Percentiles rank a stretch among this genome's conserved stretches.
Conservation (phyloP, 1,284 basidiomycete genomes). For the Cystobasidium pallidum region DNA sequence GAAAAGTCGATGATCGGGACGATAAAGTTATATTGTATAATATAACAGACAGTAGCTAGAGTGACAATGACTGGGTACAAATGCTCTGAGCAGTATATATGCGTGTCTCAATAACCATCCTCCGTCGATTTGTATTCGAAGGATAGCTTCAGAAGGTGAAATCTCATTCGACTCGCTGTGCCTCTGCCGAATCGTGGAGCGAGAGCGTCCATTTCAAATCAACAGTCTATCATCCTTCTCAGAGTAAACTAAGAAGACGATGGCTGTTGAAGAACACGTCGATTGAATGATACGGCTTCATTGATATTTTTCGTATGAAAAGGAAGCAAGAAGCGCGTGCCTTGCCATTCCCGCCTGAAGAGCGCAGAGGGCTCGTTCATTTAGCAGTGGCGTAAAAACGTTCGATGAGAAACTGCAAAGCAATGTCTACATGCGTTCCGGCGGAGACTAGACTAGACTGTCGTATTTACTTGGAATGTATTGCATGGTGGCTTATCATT, state of each 20-base stretch:
- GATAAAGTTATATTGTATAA: neutral
- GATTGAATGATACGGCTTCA: conserved; percentile 44
- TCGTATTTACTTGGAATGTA: neutral
- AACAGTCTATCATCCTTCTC: neutral
- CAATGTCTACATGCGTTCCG: too few species aligned
- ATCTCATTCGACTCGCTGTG: conserved; percentile 33
- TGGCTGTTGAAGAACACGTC: conserved; percentile 8
- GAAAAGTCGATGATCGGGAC: neutral
- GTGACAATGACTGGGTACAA: neutral
- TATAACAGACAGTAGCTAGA: neutral
- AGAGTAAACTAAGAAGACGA: neutral
- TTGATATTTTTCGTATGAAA: conserved; percentile 33
- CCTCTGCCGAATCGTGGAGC: conserved; percentile 46
- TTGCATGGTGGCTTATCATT: neutral
- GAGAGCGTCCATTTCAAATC: conserved; percentile 11
- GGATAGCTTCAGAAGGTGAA: conserved; percentile 40
- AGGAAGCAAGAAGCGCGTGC: neutral
- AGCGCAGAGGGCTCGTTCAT: neutral
- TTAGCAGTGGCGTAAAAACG: neutral
- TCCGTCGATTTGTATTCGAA: conserved; percentile 5
- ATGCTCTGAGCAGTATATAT: conserved; percentile 11
- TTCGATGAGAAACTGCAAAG: too few species aligned
- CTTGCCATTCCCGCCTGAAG: neutral
- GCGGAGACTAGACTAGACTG: neutral
- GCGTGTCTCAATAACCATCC: conserved; percentile 38